Conservation (phyloP, 176 grass and related monocot species). For the Calamus simplicifolius region DNA sequence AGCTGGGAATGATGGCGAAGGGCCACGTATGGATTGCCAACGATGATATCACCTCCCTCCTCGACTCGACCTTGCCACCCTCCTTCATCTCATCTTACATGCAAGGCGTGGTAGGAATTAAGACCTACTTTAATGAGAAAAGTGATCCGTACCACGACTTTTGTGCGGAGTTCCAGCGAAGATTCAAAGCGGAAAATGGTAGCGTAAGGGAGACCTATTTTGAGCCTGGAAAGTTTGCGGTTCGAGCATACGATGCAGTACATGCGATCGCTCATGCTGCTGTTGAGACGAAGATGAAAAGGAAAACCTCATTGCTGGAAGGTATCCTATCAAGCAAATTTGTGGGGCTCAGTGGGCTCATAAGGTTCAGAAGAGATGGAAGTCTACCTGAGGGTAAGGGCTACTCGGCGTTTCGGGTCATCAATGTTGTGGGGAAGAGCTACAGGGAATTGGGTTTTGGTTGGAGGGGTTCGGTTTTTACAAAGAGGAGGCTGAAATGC, state of each 20-base stretch:
- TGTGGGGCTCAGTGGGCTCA: slow-evolving; percentile 14
- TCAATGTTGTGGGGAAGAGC: slow-evolving; percentile 11
- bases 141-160: not conserved
- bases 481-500: slow-evolving; percentile 2
- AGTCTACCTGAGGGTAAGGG: not conserved
- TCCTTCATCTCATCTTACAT: not conserved
- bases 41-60: slow-evolving; percentile 3
- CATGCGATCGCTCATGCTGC: slow-evolving; percentile 5
- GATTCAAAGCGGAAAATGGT: not conserved
- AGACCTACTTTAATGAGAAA: not conserved
- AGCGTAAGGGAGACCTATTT: not conserved
- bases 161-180: not conserved
- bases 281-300: not conserved
- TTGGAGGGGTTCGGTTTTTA: slow-evolving; percentile 11
- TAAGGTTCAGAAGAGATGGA: not conserved
- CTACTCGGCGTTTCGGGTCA: slow-evolving; percentile 4
- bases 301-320: not conserved
- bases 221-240: slow-evolving; percentile 15
- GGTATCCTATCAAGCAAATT: slow-evolving; percentile 2
- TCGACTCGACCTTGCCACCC: not conserved
- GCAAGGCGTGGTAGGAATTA: not conserved
- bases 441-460: slow-evolving; percentile 22
- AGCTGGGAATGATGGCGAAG: not conserved
- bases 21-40: not conserved
- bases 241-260: slow-evolving; percentile 27